Conservation (phyloP, 2,329 filamentous ascomycete genomes). For the Hymenoscyphus repandus region DNA sequence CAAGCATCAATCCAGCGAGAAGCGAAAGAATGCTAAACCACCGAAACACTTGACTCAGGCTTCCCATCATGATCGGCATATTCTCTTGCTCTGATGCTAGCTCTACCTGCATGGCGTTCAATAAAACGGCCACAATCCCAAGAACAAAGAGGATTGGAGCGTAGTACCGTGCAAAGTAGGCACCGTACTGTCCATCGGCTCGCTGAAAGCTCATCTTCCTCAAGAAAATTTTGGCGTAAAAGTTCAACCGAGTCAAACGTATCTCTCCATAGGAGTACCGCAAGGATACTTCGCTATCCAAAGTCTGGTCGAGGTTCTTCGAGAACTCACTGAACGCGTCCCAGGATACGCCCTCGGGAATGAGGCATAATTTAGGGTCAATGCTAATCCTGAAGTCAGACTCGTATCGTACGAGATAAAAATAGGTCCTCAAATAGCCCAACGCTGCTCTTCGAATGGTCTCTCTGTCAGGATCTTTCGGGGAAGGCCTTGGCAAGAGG, state of each 20-base stretch:
- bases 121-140: too few relatives aligned
- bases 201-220: too few relatives aligned
- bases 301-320: slow-evolving; percentile 1
- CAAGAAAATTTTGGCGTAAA: slow-evolving; percentile 6
- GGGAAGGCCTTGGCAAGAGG: slow-evolving; percentile 7
- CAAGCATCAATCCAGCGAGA: too few relatives aligned
- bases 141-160: slow-evolving; percentile 9
- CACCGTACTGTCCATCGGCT: slow-evolving; percentile 5
- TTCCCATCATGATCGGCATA: too few relatives aligned
- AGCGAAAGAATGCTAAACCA: too few relatives aligned
- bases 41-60: too few relatives aligned
- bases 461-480: background rate
- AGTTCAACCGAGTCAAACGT: slow-evolving; percentile 22
- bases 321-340: slow-evolving; percentile 15
- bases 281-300: slow-evolving; percentile 19
- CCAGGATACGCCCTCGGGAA: slow-evolving; percentile 1
- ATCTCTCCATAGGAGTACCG: slow-evolving; percentile 33
- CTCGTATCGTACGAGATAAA: slow-evolving; percentile 28
- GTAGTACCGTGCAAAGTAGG: slow-evolving; percentile 10
- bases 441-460: slow-evolving; percentile 8
- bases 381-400: slow-evolving; percentile 33
- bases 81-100: too few relatives aligned
- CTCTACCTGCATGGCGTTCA: slow-evolving; percentile 11
- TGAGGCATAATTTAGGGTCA: slow-evolving; percentile 19
- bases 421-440: slow-evolving; percentile 32